Conservation (phyloP, 805 yeast species). For the Candida nonsorbophila region DNA sequence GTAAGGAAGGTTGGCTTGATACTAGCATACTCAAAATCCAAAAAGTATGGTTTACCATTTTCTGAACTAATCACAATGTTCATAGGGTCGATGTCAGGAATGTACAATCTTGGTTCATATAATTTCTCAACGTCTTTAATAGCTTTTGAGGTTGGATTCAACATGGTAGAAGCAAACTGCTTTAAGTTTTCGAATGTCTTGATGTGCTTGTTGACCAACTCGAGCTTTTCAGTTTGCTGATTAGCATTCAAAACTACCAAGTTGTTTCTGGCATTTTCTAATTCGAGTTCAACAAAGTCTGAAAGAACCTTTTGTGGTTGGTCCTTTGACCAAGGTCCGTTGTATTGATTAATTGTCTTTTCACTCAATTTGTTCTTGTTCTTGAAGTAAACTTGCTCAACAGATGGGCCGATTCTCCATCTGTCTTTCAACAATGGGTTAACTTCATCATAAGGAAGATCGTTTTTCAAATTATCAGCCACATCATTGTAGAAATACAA, state of each 20-base stretch:
- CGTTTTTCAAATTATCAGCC: conserved; percentile 33
- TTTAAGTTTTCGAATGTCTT: conserved; percentile 59
- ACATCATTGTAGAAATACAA: conserved; percentile 75
- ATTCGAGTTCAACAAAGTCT: conserved; percentile 61
- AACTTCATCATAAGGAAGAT: conserved; percentile 55
- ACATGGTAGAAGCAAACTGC: conserved; percentile 51
- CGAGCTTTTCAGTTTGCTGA: conserved; percentile 37
- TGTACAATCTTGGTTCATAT: conserved; percentile 65
- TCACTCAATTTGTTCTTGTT: conserved; percentile 52
- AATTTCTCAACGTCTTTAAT: conserved; percentile 61
- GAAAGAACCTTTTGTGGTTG: conserved; percentile 59
- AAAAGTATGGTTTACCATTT: conserved; percentile 40
- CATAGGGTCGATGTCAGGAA: conserved; percentile 89
- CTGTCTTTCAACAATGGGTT: conserved; percentile 50
- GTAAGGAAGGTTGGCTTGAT: conserved; percentile 80
- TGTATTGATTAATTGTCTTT: conserved; percentile 40
- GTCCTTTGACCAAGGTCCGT: conserved; percentile 74
- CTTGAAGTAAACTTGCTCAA: conserved; percentile 74
- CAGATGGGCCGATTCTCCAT: conserved; percentile 90
- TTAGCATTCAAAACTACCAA: conserved; percentile 52
- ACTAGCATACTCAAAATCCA: conserved; percentile 80
- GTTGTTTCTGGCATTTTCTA: conserved; percentile 54
- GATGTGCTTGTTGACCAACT: conserved; percentile 44
- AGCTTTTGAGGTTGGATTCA: conserved; percentile 47
- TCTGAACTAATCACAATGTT: conserved; percentile 57